A percentile compares a stretch with the other conserved stretches of the same genome.
Conservation (phyloP, 106 monocot genomes). For the Acanthochlamys bracteata region DNA sequence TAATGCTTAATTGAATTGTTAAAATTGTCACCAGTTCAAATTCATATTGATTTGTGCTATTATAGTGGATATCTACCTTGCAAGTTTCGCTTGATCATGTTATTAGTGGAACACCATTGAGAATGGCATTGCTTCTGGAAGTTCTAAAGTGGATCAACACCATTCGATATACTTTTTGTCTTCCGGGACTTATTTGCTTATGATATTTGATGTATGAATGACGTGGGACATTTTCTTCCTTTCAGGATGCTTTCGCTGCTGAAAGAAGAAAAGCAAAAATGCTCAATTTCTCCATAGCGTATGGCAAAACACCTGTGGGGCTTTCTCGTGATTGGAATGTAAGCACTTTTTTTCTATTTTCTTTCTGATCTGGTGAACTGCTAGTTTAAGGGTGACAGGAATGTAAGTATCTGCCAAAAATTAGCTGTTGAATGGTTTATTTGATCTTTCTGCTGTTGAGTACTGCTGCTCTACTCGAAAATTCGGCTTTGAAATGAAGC, state of each 20-base stretch:
- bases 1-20: no score
- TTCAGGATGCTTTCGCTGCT: conserved; percentile 83
- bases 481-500: no score
- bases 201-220: neutral
- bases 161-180: neutral
- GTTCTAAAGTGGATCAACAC: no score
- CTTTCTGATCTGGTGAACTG: neutral
- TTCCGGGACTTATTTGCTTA: neutral
- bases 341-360: neutral
- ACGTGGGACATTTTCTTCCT: neutral
- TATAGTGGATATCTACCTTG: no score
- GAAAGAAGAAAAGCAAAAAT: conserved; percentile 98
- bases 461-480: no score
- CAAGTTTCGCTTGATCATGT: no score
- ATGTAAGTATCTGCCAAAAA: neutral
- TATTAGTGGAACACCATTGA: no score
- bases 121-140: no score
- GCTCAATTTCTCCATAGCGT: conserved; percentile 99
- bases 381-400: neutral
- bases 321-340: conserved; percentile 98
- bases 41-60: no score
- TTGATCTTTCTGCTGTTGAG: no score
- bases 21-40: no score
- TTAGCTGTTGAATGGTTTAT: neutral
- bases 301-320: conserved; percentile 90